A percentile compares a stretch with the other conserved stretches of the same genome.
Conservation (phyloP, 495 filamentous ascomycete genomes). For the Aeminium ludgeri region DNA sequence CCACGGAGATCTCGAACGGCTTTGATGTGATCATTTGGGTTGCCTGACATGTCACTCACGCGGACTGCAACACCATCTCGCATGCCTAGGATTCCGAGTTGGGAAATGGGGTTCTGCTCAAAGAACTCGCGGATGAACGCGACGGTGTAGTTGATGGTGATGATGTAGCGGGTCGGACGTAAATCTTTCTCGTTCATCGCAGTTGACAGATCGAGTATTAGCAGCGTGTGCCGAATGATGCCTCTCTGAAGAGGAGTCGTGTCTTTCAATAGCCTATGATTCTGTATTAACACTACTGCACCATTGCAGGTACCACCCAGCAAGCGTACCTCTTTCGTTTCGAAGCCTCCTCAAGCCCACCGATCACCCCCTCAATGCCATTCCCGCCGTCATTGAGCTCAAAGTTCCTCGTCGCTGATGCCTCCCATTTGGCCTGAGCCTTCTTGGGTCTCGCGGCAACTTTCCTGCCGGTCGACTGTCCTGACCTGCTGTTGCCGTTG, state of each 20-base stretch:
- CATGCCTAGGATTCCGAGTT: constrained; percentile 80
- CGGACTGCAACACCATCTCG: constrained; percentile 70
- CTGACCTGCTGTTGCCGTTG: constrained; percentile 7
- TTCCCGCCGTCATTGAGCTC: constrained; percentile 56
- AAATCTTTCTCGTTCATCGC: constrained; percentile 94
- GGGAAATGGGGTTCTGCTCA: constrained; percentile 97
- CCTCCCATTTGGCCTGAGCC: constrained; percentile 39
- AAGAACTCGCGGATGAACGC: constrained; percentile 91
- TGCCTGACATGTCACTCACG: constrained; percentile 79
- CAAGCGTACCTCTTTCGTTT: constrained; percentile 54
- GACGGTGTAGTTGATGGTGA: constrained; percentile 66
- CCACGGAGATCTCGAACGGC: constrained; percentile 50
- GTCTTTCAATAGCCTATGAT: constrained; percentile 58
- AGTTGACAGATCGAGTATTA: constrained; percentile 82
- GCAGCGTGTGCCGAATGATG: constrained; percentile 84
- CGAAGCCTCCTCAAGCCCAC: constrained; percentile 48
- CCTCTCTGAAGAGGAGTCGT: constrained; percentile 89
- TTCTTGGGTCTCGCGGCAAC: constrained; percentile 12
- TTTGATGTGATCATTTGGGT: constrained; percentile 73
- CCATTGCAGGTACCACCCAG: too few relatives aligned
- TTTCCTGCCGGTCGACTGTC: constrained; percentile 6
- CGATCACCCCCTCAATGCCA: constrained; percentile 54
- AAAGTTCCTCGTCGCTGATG: constrained; percentile 29
- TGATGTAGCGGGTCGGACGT: constrained; percentile 65
- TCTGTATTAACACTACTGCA: background rate